Conservation (phyloP, 148 eudicot species). For the Diospyros lotus region DNA sequence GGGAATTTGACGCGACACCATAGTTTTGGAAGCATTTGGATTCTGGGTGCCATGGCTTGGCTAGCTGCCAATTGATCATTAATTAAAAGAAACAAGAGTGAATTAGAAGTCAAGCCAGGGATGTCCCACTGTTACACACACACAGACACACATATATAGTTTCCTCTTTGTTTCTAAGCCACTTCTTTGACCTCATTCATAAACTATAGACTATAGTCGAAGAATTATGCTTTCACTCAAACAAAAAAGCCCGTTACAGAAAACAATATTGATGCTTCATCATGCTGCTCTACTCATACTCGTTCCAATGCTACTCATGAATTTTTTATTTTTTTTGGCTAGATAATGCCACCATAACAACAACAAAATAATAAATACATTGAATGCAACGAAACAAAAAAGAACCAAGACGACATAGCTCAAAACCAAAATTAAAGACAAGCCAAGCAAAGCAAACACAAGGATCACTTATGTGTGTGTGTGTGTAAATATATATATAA, state of each 20-base stretch:
- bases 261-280: background rate
- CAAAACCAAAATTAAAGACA: too few relatives aligned
- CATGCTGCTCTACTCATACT: background rate
- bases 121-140: too few relatives aligned
- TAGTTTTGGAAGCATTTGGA: background rate
- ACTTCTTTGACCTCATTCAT: slow-evolving; percentile 6
- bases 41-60: background rate
- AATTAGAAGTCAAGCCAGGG: slow-evolving; percentile 30
- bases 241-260: background rate
- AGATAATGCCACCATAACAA: too few relatives aligned
- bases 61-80: background rate
- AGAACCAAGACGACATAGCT: too few relatives aligned
- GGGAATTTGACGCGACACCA: background rate
- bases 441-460: too few relatives aligned
- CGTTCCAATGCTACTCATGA: too few relatives aligned
- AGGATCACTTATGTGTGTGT: too few relatives aligned
- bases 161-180: slow-evolving; percentile 26
- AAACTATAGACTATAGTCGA: background rate
- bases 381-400: too few relatives aligned
- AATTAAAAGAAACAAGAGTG: slow-evolving; percentile 13
- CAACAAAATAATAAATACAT: too few relatives aligned
- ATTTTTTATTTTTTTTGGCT: too few relatives aligned
- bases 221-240: background rate
- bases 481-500: too few relatives aligned
- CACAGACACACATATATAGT: background rate